phyloP scores from a whole-genome alignment of 2,329 filamentous ascomycete species.

The Blastomyces emzantsi region DNA sequence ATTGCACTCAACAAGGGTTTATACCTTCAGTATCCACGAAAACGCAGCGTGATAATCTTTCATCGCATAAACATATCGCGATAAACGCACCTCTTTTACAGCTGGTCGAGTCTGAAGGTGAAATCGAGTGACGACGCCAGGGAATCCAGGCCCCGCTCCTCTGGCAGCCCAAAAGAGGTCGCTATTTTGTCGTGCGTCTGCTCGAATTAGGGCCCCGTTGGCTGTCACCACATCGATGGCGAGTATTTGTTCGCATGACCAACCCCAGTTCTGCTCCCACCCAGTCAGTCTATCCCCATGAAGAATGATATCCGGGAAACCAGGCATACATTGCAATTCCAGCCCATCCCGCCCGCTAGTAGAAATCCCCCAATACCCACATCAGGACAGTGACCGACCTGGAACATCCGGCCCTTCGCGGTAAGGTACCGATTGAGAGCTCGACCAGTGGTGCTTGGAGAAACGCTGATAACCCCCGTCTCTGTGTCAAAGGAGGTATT shows the following conservation, averaged over 20 bases:
- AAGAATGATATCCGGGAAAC: not conserved
- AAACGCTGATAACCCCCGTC: not conserved
- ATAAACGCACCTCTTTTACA: slow-evolving; percentile 24
- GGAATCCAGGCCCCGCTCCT: slow-evolving; percentile 45
- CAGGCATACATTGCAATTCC: slow-evolving; percentile 7
- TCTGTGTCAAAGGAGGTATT: not conserved
- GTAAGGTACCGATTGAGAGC: not conserved
- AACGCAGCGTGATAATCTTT: slow-evolving; percentile 39
- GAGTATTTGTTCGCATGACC: not conserved
- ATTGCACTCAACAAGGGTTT: not conserved
- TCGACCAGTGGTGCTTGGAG: not conserved
- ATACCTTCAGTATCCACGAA: slow-evolving; percentile 38
- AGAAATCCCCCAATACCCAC: slow-evolving; percentile 4
- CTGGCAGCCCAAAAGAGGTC: slow-evolving; percentile 45
- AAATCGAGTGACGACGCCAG: slow-evolving; percentile 45
- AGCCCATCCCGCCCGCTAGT: slow-evolving; percentile 4
- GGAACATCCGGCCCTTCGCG: not conserved
- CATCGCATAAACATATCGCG: slow-evolving; percentile 42
- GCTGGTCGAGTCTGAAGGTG: slow-evolving; percentile 34
- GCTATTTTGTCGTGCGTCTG: slow-evolving; percentile 28
- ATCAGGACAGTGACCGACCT: slow-evolving; percentile 3
- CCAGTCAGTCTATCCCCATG: not conserved
- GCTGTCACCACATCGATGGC: not conserved
- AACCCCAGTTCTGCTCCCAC: slow-evolving; percentile 1
- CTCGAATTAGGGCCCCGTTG: not conserved